Base-by-base conservation (phyloP, 305 asterid genomes). In the Fraxinus latifolia region DNA sequence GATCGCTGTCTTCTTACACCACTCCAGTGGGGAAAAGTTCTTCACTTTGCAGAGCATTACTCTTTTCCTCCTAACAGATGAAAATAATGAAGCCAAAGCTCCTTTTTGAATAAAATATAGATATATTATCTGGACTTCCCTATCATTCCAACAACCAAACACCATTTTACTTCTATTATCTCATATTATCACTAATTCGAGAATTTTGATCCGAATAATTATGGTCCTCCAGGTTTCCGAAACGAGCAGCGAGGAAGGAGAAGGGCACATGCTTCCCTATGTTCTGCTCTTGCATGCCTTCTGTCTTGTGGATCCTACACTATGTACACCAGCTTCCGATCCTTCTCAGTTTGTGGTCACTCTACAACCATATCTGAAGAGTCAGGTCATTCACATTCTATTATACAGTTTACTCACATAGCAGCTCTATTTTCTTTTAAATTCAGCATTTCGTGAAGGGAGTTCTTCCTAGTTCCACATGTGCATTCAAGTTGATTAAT, bases 341-440 rank as follows among this genome's bases (percentile, higher is more conserved):
- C 97, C 99, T 88, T 92, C 99, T n/a, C 96, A 91, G 86, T 96
- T 96, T 91, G 90, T 95, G 82, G 91, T 92, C 87, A 96, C 99
- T 31, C 87, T 96, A 83, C 99, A 94, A 83, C 98, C 99, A 34
- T 96, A 96, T 85, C 87, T 96, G 87, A 96, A 93, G 94, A 91
- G 91, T 83, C 98, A 95, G 99, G 99, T 96, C 85, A 86, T 75
- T 72, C 29, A 31, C 73, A n/a, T 67, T 81, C 42, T 62, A 44
- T 23, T 25, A 60, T 65, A 44, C 36, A 80, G 37, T 44, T 79
- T 85, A 4, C 58, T 83, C 74, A 12, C 34, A 19, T 82, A 11
- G 74, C 72, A 31, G 83, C 79, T 80, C 50, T 80, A 27, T 55
- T 47, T 77, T 79, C 42, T 42, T 58, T 58, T 58, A 58, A 19